phyloP scores from a whole-genome alignment of 2,329 filamentous ascomycete species.

The Sporothrix pallida region DNA sequence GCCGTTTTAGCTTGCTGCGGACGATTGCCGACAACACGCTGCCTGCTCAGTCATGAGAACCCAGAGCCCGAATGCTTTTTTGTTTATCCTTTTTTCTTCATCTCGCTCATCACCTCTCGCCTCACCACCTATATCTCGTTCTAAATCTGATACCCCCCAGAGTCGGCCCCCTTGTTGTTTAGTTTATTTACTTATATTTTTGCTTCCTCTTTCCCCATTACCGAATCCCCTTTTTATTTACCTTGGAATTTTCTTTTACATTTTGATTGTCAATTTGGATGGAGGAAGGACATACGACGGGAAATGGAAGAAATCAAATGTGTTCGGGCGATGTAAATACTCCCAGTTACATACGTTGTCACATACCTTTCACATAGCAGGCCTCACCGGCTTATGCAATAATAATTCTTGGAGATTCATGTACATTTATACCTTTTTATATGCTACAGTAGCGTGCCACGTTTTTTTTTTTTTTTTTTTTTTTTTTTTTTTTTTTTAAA shows the following conservation, averaged over 20 bases:
- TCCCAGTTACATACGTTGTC: slow-evolving; percentile 12
- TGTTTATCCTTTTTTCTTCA: slow-evolving; percentile 2
- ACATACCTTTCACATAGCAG: slow-evolving; percentile 1
- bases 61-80: neutral
- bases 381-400: neutral
- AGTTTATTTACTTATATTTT: neutral
- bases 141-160: slow-evolving; percentile 34
- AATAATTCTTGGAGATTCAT: slow-evolving; percentile 8
- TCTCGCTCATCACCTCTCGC: neutral
- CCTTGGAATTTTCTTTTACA: neutral
- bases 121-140: slow-evolving; percentile 13
- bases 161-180: slow-evolving; percentile 22
- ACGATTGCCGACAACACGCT: slow-evolving; percentile 33
- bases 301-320: neutral
- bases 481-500: too few species aligned
- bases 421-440: neutral
- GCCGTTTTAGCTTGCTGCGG: slow-evolving; percentile 22
- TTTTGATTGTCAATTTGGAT: neutral
- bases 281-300: slow-evolving; percentile 2
- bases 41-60: slow-evolving; percentile 20
- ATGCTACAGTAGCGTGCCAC: neutral
- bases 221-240: neutral
- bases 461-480: neutral
- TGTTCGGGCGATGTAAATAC: neutral
- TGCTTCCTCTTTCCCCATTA: neutral